phyloP scores from a whole-genome alignment of 192 early-diverging fungal genomes.

The Endogone sp. region DNA sequence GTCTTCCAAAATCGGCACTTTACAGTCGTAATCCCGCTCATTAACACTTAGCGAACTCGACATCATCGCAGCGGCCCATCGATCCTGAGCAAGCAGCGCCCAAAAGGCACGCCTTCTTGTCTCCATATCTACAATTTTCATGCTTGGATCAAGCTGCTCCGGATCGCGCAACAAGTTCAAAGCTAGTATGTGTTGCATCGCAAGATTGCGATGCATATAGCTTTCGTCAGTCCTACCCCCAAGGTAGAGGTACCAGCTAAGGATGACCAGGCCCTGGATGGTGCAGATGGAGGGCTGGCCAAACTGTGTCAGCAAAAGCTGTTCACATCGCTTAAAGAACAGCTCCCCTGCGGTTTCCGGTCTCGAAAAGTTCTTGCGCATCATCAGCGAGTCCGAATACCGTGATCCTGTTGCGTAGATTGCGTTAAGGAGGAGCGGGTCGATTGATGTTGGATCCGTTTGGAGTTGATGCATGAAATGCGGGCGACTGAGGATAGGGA shows the following conservation, averaged over 20 bases:
- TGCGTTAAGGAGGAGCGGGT: constrained; percentile 23
- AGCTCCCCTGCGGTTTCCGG: neutral
- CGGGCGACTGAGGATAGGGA: constrained; percentile 24
- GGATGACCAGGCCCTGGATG: constrained; percentile 21
- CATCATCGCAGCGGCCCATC: constrained; percentile 16
- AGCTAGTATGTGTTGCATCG: constrained; percentile 4
- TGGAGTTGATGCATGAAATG: constrained; percentile 19
- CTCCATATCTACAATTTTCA: constrained; percentile 9
- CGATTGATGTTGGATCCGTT: constrained; percentile 1
- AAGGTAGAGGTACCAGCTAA: constrained; percentile 29
- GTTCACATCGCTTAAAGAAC: constrained; percentile 16
- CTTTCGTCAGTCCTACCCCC: constrained; percentile 15
- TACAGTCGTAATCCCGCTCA: constrained; percentile 4
- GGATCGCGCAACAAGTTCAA: constrained; percentile 20
- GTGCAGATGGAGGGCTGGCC: constrained; percentile 13
- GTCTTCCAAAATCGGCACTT: constrained; percentile 28
- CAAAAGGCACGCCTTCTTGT: constrained; percentile 27
- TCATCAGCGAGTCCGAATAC: neutral
- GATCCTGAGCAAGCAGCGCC: constrained; percentile 25
- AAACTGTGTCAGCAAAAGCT: constrained; percentile 3
- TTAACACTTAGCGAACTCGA: constrained; percentile 6
- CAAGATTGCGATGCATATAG: constrained; percentile 2
- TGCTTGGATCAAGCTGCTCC: constrained; percentile 9
- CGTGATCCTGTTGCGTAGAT: constrained; percentile 18
- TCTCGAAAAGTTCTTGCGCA: neutral